These are phyloP conservation scores for Dentiscutata heterogama DNA, from an alignment of 371 early-diverging fungal genomes.

Conservation along the genomic window DNA sequence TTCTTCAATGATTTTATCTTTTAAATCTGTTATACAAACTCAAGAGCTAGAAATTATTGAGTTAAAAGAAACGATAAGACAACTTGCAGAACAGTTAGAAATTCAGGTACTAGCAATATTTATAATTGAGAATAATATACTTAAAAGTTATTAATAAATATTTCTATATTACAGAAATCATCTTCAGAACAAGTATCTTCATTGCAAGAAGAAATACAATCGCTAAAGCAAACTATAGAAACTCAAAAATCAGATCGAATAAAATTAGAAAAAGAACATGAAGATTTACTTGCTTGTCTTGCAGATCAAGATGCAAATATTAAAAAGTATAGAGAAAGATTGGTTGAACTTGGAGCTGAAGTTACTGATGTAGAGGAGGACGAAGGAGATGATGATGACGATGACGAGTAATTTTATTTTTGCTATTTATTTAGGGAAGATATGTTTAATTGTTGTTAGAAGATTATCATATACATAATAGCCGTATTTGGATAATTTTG, in stretches of 20 bases:
- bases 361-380: constrained; percentile 44
- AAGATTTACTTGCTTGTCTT: constrained; percentile 90
- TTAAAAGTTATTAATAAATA: background rate
- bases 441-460: too few relatives aligned
- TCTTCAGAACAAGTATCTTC: constrained; percentile 47
- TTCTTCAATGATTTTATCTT: constrained; percentile 53
- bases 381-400: constrained; percentile 39
- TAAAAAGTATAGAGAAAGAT: constrained; percentile 39
- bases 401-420: constrained; percentile 12
- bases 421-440: too few relatives aligned
- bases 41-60: constrained; percentile 55
- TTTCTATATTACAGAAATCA: constrained; percentile 17
- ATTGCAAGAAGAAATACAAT: constrained; percentile 47
- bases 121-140: background rate
- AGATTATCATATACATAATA: too few relatives aligned
- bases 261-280: constrained; percentile 84
- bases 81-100: constrained; percentile 46
- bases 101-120: constrained; percentile 21
- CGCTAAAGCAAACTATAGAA: constrained; percentile 55
- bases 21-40: constrained; percentile 47
- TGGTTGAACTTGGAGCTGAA: constrained; percentile 18
- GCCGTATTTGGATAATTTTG: too few relatives aligned
- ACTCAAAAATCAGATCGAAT: constrained; percentile 56
- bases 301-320: constrained; percentile 62
- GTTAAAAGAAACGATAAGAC: constrained; percentile 49